These are phyloP conservation scores for Jaltomata sinuosa DNA, from an alignment of 257 asterid species.

Conservation along the genomic window DNA sequence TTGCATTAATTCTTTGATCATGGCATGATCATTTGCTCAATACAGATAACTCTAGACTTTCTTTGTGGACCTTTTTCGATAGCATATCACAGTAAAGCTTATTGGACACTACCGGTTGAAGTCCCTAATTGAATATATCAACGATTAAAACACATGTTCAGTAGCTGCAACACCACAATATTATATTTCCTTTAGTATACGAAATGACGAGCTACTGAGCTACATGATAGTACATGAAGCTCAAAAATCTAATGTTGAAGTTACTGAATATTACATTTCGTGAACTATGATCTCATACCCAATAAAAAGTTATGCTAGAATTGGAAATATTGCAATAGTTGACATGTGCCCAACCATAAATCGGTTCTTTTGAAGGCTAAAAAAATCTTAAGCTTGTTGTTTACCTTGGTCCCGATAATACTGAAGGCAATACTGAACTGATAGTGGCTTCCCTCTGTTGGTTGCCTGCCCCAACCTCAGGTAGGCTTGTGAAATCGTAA, in stretches of 20 bases:
- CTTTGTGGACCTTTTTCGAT: background rate
- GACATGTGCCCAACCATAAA: background rate
- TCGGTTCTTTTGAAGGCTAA: background rate
- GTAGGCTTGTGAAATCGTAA: background rate
- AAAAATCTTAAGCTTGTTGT: too few species aligned
- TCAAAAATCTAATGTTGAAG: background rate
- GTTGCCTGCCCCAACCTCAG: background rate
- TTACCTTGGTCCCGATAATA: constrained; percentile 12
- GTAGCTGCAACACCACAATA: background rate
- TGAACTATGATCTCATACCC: background rate
- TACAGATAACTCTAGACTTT: too few species aligned
- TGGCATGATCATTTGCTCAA: too few species aligned
- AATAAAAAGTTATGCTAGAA: background rate
- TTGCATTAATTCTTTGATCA: too few species aligned
- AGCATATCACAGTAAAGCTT: background rate
- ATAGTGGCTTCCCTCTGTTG: background rate
- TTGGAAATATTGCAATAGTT: background rate
- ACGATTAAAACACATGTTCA: background rate
- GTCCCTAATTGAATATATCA: background rate
- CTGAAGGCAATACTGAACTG: background rate
- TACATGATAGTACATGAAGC: background rate
- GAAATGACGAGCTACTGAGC: background rate
- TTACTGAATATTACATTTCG: background rate
- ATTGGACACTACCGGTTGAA: background rate
- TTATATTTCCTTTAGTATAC: background rate